Evolutionary conservation across 2,329 filamentous ascomycete species (phyloP).

Genomic region (Triangularia verruculosa): DNA sequence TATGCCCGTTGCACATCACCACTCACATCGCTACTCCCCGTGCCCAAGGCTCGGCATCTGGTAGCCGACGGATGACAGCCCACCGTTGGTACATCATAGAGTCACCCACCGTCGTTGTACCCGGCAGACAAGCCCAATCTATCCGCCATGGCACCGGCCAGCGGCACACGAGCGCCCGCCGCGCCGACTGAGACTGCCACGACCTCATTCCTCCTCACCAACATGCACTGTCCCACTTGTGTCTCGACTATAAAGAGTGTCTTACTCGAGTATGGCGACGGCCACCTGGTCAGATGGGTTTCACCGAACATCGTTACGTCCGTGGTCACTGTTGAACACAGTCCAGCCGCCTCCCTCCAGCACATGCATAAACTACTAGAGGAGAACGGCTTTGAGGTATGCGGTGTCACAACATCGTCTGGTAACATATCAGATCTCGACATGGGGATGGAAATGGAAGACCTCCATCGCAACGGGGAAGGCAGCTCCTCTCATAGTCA

Average conservation of each 20-base stretch:
- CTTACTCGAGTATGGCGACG: conserved; percentile 46
- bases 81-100: background rate
- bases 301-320: conserved; percentile 71
- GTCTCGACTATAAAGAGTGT: conserved; percentile 62
- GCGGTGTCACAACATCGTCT: conserved; percentile 42
- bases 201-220: conserved; percentile 65
- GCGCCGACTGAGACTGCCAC: conserved; percentile 32
- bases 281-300: conserved; percentile 54
- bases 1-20: conserved; percentile 14
- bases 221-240: conserved; percentile 77
- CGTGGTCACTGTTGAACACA: conserved; percentile 60
- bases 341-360: conserved; percentile 43
- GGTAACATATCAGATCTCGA: conserved; percentile 29
- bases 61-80: conserved; percentile 7
- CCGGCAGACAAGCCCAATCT: conserved; percentile 10
- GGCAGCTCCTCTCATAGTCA: conserved; percentile 16
- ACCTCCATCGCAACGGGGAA: conserved; percentile 22
- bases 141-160: conserved; percentile 23
- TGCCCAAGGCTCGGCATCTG: conserved; percentile 13
- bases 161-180: conserved; percentile 11
- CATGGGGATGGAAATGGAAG: conserved; percentile 22
- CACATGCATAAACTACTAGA: conserved; percentile 47
- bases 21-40: conserved; percentile 12
- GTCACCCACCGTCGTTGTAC: conserved; percentile 10
- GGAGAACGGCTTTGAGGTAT: conserved; percentile 58